These are phyloP conservation scores for Penicillium sp. DNA, from an alignment of 2,329 filamentous ascomycete species.

Conservation along the genomic window DNA sequence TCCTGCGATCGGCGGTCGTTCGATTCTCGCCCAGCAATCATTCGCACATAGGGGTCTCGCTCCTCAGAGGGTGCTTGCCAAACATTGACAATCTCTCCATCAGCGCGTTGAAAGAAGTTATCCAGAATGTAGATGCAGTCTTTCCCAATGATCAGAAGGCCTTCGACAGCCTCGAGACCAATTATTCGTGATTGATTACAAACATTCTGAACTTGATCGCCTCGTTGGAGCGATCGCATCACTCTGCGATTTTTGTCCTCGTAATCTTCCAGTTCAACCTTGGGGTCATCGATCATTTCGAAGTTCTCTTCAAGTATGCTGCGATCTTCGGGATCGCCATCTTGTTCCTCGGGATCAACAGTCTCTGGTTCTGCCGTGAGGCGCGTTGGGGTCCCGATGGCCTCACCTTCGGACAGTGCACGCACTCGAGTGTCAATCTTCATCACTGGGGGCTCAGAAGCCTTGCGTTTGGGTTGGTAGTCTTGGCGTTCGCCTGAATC, in stretches of 20 bases:
- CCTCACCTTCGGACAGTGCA: conserved; percentile 43
- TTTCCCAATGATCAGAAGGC: conserved; percentile 89
- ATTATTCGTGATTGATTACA: conserved; percentile 95
- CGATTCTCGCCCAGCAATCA: conserved; percentile 78
- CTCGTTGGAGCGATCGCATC: conserved; percentile 86
- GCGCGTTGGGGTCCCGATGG: conserved; percentile 37
- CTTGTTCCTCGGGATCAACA: conserved; percentile 31
- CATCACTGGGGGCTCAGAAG: conserved; percentile 52
- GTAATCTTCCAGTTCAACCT: conserved; percentile 78
- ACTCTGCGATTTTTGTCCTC: conserved; percentile 99
- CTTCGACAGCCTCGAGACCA: conserved; percentile 89
- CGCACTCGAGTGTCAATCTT: conserved; percentile 49
- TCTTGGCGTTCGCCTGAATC: conserved; percentile 66
- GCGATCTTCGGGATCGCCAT: conserved; percentile 37
- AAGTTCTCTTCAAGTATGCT: conserved; percentile 79
- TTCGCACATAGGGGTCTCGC: conserved; percentile 90
- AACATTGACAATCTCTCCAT: conserved; percentile 95
- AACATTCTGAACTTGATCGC: conserved; percentile 88
- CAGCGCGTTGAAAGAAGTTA: conserved; percentile 90
- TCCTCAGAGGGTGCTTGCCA: conserved; percentile 92
- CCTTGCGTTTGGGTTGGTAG: conserved; percentile 81
- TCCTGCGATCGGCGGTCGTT: conserved; percentile 61
- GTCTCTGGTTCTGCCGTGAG: conserved; percentile 34
- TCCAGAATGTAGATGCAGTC: conserved; percentile 92
- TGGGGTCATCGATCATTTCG: conserved; percentile 91